Conservation (phyloP, 2,329 filamentous ascomycete genomes). For the Thielaviopsis populi region DNA sequence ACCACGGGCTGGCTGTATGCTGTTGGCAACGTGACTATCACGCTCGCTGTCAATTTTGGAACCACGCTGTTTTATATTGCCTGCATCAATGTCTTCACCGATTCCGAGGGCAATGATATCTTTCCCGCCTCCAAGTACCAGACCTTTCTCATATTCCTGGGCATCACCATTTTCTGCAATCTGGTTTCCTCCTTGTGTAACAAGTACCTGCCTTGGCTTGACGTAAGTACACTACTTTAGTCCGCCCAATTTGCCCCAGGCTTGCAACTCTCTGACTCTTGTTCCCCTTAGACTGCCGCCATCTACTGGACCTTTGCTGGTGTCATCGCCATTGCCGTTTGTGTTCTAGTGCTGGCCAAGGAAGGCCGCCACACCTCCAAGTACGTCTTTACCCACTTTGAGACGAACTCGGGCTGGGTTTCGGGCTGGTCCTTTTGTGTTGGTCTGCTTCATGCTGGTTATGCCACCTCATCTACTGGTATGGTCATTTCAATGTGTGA, state of each 20-base stretch:
- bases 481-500: constrained; percentile 74
- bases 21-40: constrained; percentile 69
- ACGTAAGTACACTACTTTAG: constrained; percentile 37
- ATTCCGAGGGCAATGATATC: constrained; percentile 29
- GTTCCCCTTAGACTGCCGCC: constrained; percentile 42
- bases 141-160: constrained; percentile 56
- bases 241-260: too few species aligned
- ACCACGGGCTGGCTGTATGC: constrained; percentile 64
- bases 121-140: constrained; percentile 44
- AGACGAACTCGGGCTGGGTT: constrained; percentile 52
- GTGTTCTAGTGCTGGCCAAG: constrained; percentile 50
- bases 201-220: constrained; percentile 48
- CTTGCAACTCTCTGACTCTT: not conserved
- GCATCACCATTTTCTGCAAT: constrained; percentile 49
- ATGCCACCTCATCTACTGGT: constrained; percentile 60
- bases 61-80: constrained; percentile 50
- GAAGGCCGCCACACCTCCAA: constrained; percentile 46
- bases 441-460: constrained; percentile 56
- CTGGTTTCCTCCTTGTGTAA: constrained; percentile 53
- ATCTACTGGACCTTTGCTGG: constrained; percentile 63
- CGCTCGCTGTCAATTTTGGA: constrained; percentile 68
- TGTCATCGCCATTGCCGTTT: constrained; percentile 48
- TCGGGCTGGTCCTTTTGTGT: constrained; percentile 60
- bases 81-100: constrained; percentile 41
- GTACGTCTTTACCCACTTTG: constrained; percentile 55